Percentiles rank a stretch among this genome's conserved stretches.
These are phyloP conservation scores for Gossypium davidsonii DNA, from an alignment of 441 rosid genomes.

Conservation along the genomic window DNA sequence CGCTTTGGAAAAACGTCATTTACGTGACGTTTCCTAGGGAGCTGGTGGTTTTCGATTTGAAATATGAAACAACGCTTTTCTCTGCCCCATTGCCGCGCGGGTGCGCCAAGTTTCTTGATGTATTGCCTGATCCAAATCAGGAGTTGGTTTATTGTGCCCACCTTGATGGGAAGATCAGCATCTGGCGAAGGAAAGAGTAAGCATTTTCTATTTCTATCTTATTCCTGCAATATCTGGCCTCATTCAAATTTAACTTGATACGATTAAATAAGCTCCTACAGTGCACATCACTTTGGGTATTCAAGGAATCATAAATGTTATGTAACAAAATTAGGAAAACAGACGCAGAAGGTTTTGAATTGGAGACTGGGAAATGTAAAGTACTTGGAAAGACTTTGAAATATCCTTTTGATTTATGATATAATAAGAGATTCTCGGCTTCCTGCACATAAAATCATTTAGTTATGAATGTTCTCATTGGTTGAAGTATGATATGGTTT, in stretches of 20 bases:
- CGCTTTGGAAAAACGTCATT: constrained; percentile 73
- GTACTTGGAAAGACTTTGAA: not conserved
- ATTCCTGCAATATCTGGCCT: constrained; percentile 1
- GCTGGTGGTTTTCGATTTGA: constrained; percentile 81
- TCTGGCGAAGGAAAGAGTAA: constrained; percentile 91
- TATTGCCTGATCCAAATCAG: constrained; percentile 72
- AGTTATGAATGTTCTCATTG: not conserved
- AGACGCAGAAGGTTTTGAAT: not conserved
- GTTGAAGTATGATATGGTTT: not conserved
- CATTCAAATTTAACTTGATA: not conserved
- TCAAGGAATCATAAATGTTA: not conserved
- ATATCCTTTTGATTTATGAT: not conserved
- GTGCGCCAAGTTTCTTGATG: constrained; percentile 75
- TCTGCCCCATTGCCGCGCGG: constrained; percentile 72
- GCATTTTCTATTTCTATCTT: constrained; percentile 14
- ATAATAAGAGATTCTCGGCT: not conserved
- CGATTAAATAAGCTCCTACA: too few species aligned
- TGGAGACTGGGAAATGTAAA: not conserved
- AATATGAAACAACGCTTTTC: constrained; percentile 64
- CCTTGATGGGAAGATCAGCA: constrained; percentile 83
- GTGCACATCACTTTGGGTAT: not conserved
- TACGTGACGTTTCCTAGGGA: constrained; percentile 83
- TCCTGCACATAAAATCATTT: not conserved
- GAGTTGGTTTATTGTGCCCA: constrained; percentile 82
- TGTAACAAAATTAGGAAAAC: not conserved